phyloP scores from a whole-genome alignment of 163 green algal species.

The Chlorella variabilis region DNA sequence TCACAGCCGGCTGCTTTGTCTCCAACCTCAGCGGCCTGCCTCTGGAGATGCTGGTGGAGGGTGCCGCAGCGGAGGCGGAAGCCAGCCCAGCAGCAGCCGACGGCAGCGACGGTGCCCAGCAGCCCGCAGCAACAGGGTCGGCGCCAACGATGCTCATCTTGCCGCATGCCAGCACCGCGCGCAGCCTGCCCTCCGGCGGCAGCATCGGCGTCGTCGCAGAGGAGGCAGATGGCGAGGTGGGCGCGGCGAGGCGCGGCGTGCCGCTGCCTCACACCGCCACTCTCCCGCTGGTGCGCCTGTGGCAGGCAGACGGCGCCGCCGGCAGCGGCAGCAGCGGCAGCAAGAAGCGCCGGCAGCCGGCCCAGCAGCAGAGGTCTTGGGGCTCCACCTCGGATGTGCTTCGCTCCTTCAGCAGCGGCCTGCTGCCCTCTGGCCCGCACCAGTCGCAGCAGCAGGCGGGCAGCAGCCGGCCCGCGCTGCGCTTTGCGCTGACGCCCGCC shows the following conservation, averaged over 20 bases:
- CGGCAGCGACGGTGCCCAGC: not conserved
- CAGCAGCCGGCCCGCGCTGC: not conserved
- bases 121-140: not conserved
- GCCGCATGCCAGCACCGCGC: not conserved
- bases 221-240: not conserved
- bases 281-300: slow-evolving; percentile 30
- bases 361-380: slow-evolving; percentile 23
- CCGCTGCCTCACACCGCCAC: slow-evolving; percentile 15
- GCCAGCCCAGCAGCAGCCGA: not conserved
- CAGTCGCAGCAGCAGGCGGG: not conserved
- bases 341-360: not conserved
- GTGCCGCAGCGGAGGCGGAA: not conserved
- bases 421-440: not conserved
- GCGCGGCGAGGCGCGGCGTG: not conserved
- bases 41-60: slow-evolving; percentile 19
- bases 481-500: not conserved
- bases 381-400: slow-evolving; percentile 22
- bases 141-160: not conserved
- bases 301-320: not conserved
- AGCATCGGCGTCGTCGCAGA: not conserved
- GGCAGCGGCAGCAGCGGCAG: not conserved
- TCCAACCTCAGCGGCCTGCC: slow-evolving; percentile 43
- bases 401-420: slow-evolving; percentile 23
- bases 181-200: not conserved
- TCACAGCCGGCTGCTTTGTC: slow-evolving; percentile 42